phyloP scores from a whole-genome alignment of 805 yeast genomes.

The Kockiozyma suomiensis region DNA sequence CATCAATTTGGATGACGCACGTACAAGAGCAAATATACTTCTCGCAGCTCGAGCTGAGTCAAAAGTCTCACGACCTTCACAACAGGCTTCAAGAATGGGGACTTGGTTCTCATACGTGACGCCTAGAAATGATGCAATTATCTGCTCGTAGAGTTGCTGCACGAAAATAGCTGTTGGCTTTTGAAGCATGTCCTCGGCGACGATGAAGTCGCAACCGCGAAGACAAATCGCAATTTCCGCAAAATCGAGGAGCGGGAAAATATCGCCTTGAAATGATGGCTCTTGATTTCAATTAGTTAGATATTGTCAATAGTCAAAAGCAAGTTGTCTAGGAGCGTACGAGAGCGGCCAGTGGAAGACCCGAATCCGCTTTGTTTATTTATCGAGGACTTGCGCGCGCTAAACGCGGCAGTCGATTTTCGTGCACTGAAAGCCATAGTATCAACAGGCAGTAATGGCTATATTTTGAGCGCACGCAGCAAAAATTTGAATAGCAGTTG shows the following conservation, averaged over 20 bases:
- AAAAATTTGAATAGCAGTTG: neutral
- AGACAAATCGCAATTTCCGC: constrained; percentile 62
- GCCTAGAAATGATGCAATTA: constrained; percentile 63
- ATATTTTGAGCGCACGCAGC: too few relatives aligned
- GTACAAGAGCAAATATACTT: constrained; percentile 27
- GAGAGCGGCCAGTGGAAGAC: constrained; percentile 31
- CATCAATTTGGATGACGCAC: constrained; percentile 32
- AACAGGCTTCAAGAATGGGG: constrained; percentile 40
- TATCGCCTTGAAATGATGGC: constrained; percentile 32
- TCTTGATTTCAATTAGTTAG: constrained; percentile 3
- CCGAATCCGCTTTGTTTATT: constrained; percentile 22
- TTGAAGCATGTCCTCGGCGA: constrained; percentile 59
- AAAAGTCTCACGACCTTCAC: constrained; percentile 39
- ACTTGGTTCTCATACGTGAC: constrained; percentile 45
- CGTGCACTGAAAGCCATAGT: constrained; percentile 29
- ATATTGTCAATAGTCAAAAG: too few relatives aligned
- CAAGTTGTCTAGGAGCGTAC: constrained; percentile 23
- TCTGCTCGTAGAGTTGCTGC: constrained; percentile 58
- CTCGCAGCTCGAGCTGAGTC: constrained; percentile 33
- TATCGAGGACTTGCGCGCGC: constrained; percentile 32
- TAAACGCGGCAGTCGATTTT: constrained; percentile 26
- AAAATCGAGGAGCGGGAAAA: constrained; percentile 63
- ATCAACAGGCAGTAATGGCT: neutral
- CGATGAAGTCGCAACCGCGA: constrained; percentile 62
- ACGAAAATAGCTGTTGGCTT: constrained; percentile 63